phyloP scores from a whole-genome alignment of 495 filamentous ascomycete genomes.

The Talaromyces trachyspermus region DNA sequence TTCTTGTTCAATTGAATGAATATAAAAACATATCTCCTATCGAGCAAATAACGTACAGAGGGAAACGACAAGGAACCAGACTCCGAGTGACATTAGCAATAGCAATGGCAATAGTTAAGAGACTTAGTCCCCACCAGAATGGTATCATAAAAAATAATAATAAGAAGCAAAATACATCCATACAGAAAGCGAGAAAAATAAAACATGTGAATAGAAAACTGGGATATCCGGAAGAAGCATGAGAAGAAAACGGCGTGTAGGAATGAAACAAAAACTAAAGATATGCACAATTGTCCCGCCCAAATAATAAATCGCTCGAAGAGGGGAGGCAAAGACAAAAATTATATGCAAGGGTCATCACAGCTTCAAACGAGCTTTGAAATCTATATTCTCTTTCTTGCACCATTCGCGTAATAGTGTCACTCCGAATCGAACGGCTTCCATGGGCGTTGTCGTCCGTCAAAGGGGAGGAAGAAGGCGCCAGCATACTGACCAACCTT shows the following conservation, averaged over 20 bases:
- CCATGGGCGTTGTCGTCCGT: constrained; percentile 34
- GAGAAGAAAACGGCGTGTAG: no score
- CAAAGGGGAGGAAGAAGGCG: constrained; percentile 36
- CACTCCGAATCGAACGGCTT: constrained; percentile 41
- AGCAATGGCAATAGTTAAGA: background rate
- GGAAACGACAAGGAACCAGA: background rate
- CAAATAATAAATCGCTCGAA: constrained; percentile 1
- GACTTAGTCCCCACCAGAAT: constrained; percentile 17
- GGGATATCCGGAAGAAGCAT: background rate
- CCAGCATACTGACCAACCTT: constrained; percentile 35
- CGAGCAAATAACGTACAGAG: background rate
- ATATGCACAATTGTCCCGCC: constrained; percentile 1
- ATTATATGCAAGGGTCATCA: constrained; percentile 19
- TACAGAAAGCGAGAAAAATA: constrained; percentile 4
- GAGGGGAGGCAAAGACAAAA: background rate
- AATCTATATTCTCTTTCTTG: constrained; percentile 33
- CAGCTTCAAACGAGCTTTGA: constrained; percentile 26
- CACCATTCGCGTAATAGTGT: constrained; percentile 42
- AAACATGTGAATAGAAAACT: constrained; percentile 2
- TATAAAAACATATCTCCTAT: background rate
- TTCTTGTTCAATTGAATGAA: background rate
- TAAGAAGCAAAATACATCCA: background rate
- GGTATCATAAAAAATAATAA: constrained; percentile 28
- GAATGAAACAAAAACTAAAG: constrained; percentile 3
- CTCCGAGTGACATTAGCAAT: constrained; percentile 1